Evolutionary conservation across 192 early-diverging fungal genomes (phyloP).

Genomic region (Podila minutissima): DNA sequence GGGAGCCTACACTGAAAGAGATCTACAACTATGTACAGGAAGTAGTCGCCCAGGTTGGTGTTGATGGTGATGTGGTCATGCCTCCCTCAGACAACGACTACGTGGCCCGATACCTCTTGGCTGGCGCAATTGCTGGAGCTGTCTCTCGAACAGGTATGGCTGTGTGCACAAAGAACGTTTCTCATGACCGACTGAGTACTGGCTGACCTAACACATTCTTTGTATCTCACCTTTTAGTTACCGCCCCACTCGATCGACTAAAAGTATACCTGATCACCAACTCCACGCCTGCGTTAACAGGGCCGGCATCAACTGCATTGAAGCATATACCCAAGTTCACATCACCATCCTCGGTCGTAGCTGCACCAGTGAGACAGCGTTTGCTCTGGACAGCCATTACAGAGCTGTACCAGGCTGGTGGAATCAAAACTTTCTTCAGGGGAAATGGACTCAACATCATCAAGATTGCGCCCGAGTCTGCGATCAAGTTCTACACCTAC

Average conservation of each 20-base stretch:
- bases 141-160: slow-evolving; percentile 69
- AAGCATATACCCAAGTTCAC: slow-evolving; percentile 54
- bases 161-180: neutral
- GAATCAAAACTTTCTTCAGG: slow-evolving; percentile 72
- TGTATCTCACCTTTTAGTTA: slow-evolving; percentile 4
- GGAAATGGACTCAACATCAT: slow-evolving; percentile 83
- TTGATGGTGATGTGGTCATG: slow-evolving; percentile 74
- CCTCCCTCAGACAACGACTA: slow-evolving; percentile 65
- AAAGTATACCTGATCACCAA: slow-evolving; percentile 68
- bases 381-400: slow-evolving; percentile 57
- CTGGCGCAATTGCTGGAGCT: slow-evolving; percentile 78
- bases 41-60: slow-evolving; percentile 66
- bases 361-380: slow-evolving; percentile 44
- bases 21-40: slow-evolving; percentile 70
- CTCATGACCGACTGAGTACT: neutral
- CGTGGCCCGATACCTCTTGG: slow-evolving; percentile 68
- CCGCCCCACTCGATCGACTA: slow-evolving; percentile 81
- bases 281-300: slow-evolving; percentile 32
- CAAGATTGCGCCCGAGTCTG: slow-evolving; percentile 82
- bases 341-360: slow-evolving; percentile 18
- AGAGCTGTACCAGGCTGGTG: slow-evolving; percentile 72
- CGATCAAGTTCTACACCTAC: slow-evolving; percentile 81
- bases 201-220: too few relatives aligned
- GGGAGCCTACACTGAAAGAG: slow-evolving; percentile 66
- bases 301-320: slow-evolving; percentile 22